These are phyloP conservation scores for Noccaea bulbosa DNA, from an alignment of 345 rosid genomes.

Conservation along the genomic window DNA sequence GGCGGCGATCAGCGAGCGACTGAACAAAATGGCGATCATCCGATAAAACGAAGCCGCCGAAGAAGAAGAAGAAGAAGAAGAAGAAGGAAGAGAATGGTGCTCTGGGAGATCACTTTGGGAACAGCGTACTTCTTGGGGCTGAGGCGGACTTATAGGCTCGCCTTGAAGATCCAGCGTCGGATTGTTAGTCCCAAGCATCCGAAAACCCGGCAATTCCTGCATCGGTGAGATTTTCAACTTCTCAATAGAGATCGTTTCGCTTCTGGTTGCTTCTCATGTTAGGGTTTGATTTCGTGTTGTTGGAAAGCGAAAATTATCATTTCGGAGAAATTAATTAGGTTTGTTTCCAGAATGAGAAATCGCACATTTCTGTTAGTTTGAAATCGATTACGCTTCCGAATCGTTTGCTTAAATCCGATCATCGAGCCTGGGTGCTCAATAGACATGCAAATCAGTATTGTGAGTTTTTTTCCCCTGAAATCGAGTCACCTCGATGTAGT, in stretches of 20 bases:
- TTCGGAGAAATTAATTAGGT: constrained; percentile 15
- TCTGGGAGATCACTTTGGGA: constrained; percentile 89
- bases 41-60: background rate
- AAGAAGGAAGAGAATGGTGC: constrained; percentile 61
- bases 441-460: background rate
- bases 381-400: background rate
- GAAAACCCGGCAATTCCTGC: constrained; percentile 64
- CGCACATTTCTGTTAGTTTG: background rate
- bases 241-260: background rate
- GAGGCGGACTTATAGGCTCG: constrained; percentile 74
- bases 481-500: background rate
- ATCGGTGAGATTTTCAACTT: constrained; percentile 46
- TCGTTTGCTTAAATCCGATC: background rate
- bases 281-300: background rate
- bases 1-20: constrained; percentile 14
- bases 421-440: background rate
- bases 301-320: background rate
- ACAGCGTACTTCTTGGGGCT: constrained; percentile 90
- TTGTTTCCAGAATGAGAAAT: background rate
- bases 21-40: background rate
- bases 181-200: constrained; percentile 61
- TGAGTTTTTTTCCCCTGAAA: background rate
- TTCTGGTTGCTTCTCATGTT: background rate
- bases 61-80: constrained; percentile 29
- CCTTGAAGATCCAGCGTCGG: constrained; percentile 71